phyloP scores from a whole-genome alignment of 1,284 basidiomycete genomes.

The Cystobasidium sp. region DNA sequence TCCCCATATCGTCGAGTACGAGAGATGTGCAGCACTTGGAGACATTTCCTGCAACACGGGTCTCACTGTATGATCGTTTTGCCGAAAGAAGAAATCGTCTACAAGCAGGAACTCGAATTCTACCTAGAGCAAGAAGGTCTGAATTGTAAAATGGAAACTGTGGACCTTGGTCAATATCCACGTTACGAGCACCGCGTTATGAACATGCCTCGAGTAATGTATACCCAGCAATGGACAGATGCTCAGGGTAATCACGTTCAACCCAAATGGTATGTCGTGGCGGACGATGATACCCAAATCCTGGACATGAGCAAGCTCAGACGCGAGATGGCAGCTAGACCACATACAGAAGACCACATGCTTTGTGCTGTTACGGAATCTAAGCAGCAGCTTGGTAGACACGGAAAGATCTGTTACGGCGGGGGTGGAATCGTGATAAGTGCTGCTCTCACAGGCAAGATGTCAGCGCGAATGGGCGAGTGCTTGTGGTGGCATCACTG shows the following conservation, averaged over 20 bases:
- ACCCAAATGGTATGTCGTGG: constrained; percentile 42
- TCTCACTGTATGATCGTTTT: constrained; percentile 34
- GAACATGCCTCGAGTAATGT: constrained; percentile 32
- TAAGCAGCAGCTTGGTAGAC: constrained; percentile 17
- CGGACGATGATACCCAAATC: constrained; percentile 39
- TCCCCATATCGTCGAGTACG: constrained; percentile 30
- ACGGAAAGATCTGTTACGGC: constrained; percentile 37
- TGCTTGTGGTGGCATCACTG: constrained; percentile 38
- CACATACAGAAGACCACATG: constrained; percentile 32
- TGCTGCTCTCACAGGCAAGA: constrained; percentile 23
- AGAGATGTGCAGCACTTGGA: constrained; percentile 38
- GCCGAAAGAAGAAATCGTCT: constrained; percentile 35
- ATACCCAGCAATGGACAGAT: constrained; percentile 15
- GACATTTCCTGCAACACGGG: constrained; percentile 31
- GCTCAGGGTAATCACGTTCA: neutral
- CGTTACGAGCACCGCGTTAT: constrained; percentile 40
- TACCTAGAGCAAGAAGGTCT: constrained; percentile 37
- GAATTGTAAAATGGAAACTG: constrained; percentile 5
- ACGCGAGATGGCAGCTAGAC: constrained; percentile 29
- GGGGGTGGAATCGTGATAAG: constrained; percentile 35
- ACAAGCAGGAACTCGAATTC: constrained; percentile 24
- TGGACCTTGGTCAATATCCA: constrained; percentile 34
- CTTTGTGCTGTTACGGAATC: constrained; percentile 37
- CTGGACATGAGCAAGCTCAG: constrained; percentile 29
- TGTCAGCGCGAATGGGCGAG: constrained; percentile 37